A percentile compares a stretch with the other conserved stretches of the same genome.
Conservation (phyloP, 495 filamentous ascomycete genomes). For the Aspergillus wentii region DNA sequence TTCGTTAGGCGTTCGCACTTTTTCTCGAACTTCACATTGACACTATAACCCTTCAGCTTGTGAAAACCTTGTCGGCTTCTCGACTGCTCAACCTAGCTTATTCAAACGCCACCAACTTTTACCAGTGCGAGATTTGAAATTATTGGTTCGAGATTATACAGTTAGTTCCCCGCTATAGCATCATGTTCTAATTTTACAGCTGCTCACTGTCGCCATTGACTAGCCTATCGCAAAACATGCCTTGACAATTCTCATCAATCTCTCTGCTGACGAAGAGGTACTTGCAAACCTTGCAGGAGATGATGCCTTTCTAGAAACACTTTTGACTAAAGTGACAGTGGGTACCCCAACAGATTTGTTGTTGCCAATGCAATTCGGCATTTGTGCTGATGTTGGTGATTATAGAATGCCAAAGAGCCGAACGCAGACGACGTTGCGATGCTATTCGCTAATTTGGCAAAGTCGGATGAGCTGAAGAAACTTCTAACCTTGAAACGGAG, state of each 20-base stretch:
- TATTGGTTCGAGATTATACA: conserved; percentile 75
- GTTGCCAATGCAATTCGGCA: neutral
- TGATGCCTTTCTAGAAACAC: conserved; percentile 70
- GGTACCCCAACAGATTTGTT: conserved; percentile 28
- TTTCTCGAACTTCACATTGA: conserved; percentile 3
- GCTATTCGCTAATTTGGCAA: conserved; percentile 88
- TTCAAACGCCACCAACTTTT: conserved; percentile 79
- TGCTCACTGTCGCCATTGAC: conserved; percentile 1
- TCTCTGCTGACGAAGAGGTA: conserved; percentile 73
- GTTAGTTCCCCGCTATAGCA: conserved; percentile 40
- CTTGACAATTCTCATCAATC: conserved; percentile 88
- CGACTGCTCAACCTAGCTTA: conserved; percentile 65
- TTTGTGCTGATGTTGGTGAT: conserved; percentile 4
- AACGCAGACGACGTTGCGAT: conserved; percentile 84
- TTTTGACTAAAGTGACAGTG: conserved; percentile 71
- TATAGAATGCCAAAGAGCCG: conserved; percentile 54
- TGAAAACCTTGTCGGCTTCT: conserved; percentile 84
- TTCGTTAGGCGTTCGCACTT: conserved; percentile 5
- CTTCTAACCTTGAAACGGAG: conserved; percentile 61
- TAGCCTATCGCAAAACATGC: conserved; percentile 88
- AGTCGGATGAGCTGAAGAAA: conserved; percentile 65
- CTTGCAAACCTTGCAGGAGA: conserved; percentile 69
- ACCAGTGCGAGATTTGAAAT: conserved; percentile 82
- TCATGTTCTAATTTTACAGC: conserved; percentile 2
- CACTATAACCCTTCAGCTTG: conserved; percentile 46